Percentiles rank a stretch among this genome's conserved stretches.
Evolutionary conservation across 2,329 filamentous ascomycete genomes (phyloP).

Genomic region (Dactylellina cionopaga): DNA sequence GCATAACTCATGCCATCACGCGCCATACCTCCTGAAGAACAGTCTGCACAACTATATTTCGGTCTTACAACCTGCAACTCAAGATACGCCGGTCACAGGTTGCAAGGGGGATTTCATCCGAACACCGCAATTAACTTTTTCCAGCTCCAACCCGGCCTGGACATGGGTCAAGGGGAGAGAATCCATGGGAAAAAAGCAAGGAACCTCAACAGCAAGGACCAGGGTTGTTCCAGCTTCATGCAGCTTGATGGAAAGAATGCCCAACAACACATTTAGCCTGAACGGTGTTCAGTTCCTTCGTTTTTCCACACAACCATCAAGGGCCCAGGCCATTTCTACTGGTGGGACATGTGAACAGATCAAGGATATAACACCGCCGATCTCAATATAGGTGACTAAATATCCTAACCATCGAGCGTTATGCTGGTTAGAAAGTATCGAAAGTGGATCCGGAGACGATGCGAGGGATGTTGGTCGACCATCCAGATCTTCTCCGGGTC

Average conservation of each 20-base stretch:
- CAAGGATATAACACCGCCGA: constrained; percentile 35
- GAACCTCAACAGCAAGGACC: constrained; percentile 2
- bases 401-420: constrained; percentile 15
- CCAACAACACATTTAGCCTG: constrained; percentile 50
- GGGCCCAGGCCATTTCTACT: constrained; percentile 6
- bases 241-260: constrained; percentile 27
- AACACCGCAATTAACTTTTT: constrained; percentile 53
- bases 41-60: constrained; percentile 5
- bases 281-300: constrained; percentile 18
- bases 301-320: background rate
- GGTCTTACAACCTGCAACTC: constrained; percentile 1
- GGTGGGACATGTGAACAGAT: constrained; percentile 51
- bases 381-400: constrained; percentile 16
- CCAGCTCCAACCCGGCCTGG: constrained; percentile 45
- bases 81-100: constrained; percentile 17
- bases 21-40: constrained; percentile 35
- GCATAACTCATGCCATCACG: constrained; percentile 27
- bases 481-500: constrained; percentile 33
- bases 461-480: constrained; percentile 20
- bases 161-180: constrained; percentile 21
- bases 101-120: constrained; percentile 42
- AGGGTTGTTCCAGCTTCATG: constrained; percentile 37
- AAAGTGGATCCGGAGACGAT: constrained; percentile 47
- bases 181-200: constrained; percentile 19
- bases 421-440: constrained; percentile 21